Conservation (phyloP, 805 yeast species). For the Yueomyces sp. region DNA sequence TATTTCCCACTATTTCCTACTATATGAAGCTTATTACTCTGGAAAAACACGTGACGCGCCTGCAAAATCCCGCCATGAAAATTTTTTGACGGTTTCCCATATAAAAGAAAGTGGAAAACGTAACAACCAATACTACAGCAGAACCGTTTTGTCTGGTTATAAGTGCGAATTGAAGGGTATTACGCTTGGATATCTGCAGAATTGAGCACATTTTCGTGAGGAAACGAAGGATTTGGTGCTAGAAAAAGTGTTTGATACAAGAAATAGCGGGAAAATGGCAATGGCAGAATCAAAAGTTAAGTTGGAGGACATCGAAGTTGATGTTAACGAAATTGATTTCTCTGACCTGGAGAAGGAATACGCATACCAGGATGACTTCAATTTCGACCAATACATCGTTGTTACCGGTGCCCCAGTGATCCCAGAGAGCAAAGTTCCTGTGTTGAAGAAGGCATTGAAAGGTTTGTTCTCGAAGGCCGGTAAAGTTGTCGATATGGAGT, state of each 20-base stretch:
- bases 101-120: too few relatives aligned
- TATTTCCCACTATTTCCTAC: too few relatives aligned
- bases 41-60: too few relatives aligned
- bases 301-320: conserved; percentile 35
- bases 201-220: too few relatives aligned
- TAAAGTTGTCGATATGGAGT: conserved; percentile 57
- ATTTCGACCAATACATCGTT: conserved; percentile 66
- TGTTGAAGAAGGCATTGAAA: conserved; percentile 70
- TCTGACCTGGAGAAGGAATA: conserved; percentile 74
- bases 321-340: conserved; percentile 61
- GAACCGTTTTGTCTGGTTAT: too few relatives aligned
- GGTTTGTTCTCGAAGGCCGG: conserved; percentile 74
- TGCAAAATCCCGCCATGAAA: too few relatives aligned
- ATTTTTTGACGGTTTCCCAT: too few relatives aligned
- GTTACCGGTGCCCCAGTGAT: conserved; percentile 95
- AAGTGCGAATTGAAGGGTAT: too few relatives aligned
- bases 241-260: too few relatives aligned
- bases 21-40: too few relatives aligned
- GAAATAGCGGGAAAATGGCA: conserved; percentile 7
- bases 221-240: not conserved
- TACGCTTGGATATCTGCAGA: too few relatives aligned
- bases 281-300: conserved; percentile 23
- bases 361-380: conserved; percentile 44
- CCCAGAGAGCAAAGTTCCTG: conserved; percentile 76
- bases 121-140: too few relatives aligned